Conservation (phyloP, 2,329 filamentous ascomycete species). For the Pseudonectria foliicola region DNA sequence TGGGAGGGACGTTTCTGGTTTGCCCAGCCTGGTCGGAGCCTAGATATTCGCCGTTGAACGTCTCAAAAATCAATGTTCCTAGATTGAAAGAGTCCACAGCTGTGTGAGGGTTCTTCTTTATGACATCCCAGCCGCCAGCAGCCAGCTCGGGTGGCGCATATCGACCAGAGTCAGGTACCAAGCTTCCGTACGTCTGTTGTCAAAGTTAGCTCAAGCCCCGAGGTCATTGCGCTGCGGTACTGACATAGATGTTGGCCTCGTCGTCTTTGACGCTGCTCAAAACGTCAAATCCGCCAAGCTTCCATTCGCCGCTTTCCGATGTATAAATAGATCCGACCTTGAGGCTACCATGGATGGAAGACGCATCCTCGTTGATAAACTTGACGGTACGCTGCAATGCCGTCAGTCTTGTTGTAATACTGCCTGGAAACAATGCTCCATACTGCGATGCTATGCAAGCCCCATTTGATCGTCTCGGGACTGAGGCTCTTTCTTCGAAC, state of each 20-base stretch:
- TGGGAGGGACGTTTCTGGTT: constrained; percentile 76
- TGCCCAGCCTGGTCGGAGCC: constrained; percentile 75
- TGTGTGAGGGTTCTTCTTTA: constrained; percentile 73
- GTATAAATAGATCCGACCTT: constrained; percentile 84
- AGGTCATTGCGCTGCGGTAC: constrained; percentile 2
- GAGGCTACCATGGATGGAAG: constrained; percentile 83
- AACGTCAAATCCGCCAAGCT: constrained; percentile 86
- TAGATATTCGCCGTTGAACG: constrained; percentile 79
- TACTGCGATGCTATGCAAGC: constrained; percentile 78
- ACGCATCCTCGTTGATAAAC: constrained; percentile 91
- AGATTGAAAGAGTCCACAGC: constrained; percentile 85
- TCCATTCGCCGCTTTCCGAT: constrained; percentile 97
- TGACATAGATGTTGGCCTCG: constrained; percentile 80
- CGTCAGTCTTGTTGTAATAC: constrained; percentile 11
- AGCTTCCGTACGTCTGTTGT: constrained; percentile 69
- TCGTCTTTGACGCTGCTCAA: constrained; percentile 95
- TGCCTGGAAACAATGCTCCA: constrained; percentile 9
- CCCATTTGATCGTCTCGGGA: constrained; percentile 95
- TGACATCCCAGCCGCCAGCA: constrained; percentile 81
- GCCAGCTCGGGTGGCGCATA: constrained; percentile 85
- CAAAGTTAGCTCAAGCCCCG: constrained; percentile 5
- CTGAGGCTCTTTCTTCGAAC: constrained; percentile 80
- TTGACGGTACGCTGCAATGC: constrained; percentile 71
- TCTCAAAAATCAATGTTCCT: constrained; percentile 78
- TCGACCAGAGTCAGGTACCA: constrained; percentile 75